Evolutionary conservation across 2,329 filamentous ascomycete species (phyloP).

Genomic region (Byssoonygena ceratinophila): DNA sequence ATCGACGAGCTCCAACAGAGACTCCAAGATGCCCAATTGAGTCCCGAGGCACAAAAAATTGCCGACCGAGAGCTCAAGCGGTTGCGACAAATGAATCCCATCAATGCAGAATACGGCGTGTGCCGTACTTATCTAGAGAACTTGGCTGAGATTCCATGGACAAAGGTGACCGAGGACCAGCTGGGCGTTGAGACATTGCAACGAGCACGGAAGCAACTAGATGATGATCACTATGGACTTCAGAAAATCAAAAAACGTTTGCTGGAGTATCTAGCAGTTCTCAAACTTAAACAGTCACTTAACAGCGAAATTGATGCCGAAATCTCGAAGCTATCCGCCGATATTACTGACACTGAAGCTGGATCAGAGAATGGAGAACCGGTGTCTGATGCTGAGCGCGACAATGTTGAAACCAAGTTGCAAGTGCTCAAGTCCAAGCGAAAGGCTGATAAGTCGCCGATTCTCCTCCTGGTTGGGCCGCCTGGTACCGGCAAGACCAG

Average conservation of each 20-base stretch:
- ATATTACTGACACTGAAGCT: conserved; percentile 33
- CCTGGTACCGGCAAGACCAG: conserved; percentile 95
- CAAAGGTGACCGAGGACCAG: conserved; percentile 69
- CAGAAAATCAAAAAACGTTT: conserved; percentile 96
- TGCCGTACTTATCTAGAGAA: conserved; percentile 90
- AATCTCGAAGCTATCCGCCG: conserved; percentile 47
- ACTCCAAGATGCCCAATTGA: conserved; percentile 68
- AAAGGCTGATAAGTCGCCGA: conserved; percentile 90
- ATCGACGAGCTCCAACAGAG: conserved; percentile 84
- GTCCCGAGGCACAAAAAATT: conserved; percentile 77
- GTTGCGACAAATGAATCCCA: conserved; percentile 88
- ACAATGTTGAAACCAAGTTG: conserved; percentile 51
- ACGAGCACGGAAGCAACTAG: conserved; percentile 75
- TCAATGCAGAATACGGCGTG: conserved; percentile 91
- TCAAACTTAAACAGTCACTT: conserved; percentile 84
- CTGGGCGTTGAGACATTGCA: conserved; percentile 69
- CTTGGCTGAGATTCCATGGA: conserved; percentile 87
- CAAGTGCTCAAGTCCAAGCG: conserved; percentile 68
- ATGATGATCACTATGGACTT: conserved; percentile 91
- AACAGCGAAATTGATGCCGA: conserved; percentile 74
- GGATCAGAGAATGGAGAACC: conserved; percentile 52
- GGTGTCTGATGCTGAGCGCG: conserved; percentile 37
- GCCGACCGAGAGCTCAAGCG: conserved; percentile 80
- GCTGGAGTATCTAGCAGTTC: conserved; percentile 89
- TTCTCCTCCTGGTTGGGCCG: conserved; percentile 82